Conservation (phyloP, 805 yeast genomes). For the Kazachstania psychrophila region DNA sequence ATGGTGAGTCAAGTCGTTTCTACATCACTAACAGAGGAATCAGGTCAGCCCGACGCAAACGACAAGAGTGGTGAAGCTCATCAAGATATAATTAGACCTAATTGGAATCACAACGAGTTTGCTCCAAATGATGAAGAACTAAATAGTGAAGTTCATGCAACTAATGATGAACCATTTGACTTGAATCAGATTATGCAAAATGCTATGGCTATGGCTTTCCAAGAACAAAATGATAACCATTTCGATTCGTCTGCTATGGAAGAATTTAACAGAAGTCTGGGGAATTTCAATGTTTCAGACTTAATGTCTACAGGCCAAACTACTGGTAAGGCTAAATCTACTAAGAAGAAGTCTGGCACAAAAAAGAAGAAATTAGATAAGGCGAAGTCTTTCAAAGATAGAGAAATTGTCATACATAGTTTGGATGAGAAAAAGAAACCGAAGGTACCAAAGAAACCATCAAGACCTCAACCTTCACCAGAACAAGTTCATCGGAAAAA, state of each 20-base stretch:
- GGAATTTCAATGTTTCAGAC: conserved; percentile 8
- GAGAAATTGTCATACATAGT: conserved; percentile 10
- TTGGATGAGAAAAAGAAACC: conserved; percentile 7
- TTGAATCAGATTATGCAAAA: conserved; percentile 67
- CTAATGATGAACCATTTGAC: conserved; percentile 42
- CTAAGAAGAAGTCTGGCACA: conserved; percentile 1
- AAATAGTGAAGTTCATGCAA: conserved; percentile 5
- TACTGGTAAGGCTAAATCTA: background rate
- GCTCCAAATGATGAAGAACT: background rate
- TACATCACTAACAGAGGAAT: conserved; percentile 16
- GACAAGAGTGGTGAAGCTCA: background rate
- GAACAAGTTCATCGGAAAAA: conserved; percentile 16
- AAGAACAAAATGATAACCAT: conserved; percentile 30
- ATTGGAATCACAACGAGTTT: conserved; percentile 3
- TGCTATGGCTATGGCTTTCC: conserved; percentile 70
- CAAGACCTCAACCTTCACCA: conserved; percentile 10
- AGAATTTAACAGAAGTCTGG: conserved; percentile 23
- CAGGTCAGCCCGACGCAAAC: background rate
- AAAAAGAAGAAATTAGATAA: conserved; percentile 3
- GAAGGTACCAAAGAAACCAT: conserved; percentile 5
- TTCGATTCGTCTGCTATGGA: conserved; percentile 20
- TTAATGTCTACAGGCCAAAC: background rate
- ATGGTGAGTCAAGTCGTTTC: conserved; percentile 49
- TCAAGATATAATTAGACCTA: background rate
- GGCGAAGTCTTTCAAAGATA: conserved; percentile 4